Evolutionary conservation across 1,284 basidiomycete genomes (phyloP).

Genomic region (Sanguinoderma infundibulare): DNA sequence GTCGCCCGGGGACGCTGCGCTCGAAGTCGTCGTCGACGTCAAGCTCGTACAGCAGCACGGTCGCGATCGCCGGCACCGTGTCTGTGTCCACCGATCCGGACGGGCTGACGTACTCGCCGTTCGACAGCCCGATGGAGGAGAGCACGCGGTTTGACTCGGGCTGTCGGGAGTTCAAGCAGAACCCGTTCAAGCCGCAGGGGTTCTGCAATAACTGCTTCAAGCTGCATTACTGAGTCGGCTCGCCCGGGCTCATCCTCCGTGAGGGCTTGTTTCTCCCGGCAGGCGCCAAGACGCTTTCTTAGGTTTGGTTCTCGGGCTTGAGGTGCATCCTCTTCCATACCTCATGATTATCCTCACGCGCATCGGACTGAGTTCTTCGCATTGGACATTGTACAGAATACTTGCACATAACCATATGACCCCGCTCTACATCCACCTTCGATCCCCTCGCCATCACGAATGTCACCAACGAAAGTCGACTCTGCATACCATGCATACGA

Average conservation of each 20-base stretch:
- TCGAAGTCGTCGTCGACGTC: conserved; percentile 31
- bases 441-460: background rate
- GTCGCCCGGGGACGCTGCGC: conserved; percentile 22
- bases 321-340: background rate
- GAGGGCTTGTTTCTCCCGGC: background rate
- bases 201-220: conserved; percentile 65
- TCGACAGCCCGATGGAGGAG: conserved; percentile 46
- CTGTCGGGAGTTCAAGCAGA: conserved; percentile 61
- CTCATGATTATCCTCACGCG: too few relatives aligned
- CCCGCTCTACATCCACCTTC: background rate
- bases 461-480: background rate
- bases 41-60: conserved; percentile 24
- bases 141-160: conserved; percentile 33
- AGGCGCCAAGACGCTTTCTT: background rate
- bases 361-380: background rate
- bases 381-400: background rate
- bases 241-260: too few relatives aligned
- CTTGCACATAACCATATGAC: background rate
- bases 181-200: conserved; percentile 64
- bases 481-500: background rate
- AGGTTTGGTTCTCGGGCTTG: background rate
- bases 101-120: conserved; percentile 49
- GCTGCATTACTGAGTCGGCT: conserved; percentile 38
- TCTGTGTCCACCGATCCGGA: conserved; percentile 15
- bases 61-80: conserved; percentile 27